Percentiles rank a stretch among this genome's conserved stretches.
These are phyloP conservation scores for Articulospora tetracladia DNA, from an alignment of 495 filamentous ascomycete species.

Conservation along the genomic window DNA sequence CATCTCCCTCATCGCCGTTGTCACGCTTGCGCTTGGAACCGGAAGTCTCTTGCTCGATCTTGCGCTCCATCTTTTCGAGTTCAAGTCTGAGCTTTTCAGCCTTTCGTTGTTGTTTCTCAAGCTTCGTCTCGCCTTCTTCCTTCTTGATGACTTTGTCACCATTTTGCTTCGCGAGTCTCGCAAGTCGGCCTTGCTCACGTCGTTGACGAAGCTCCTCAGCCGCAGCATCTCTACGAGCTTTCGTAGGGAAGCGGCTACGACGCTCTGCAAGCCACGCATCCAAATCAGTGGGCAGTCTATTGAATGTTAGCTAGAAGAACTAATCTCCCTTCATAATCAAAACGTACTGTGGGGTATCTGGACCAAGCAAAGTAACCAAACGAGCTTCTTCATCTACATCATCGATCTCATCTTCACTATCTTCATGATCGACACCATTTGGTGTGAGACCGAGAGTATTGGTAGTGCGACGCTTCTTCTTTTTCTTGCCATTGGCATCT, in stretches of 20 bases:
- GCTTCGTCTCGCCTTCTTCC: constrained; percentile 29
- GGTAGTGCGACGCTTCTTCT: constrained; percentile 73
- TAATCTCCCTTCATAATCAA: constrained; percentile 22
- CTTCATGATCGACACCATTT: constrained; percentile 65
- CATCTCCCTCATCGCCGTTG: constrained; percentile 52
- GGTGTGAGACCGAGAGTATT: constrained; percentile 81
- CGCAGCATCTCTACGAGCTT: constrained; percentile 51
- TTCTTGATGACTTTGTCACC: constrained; percentile 9
- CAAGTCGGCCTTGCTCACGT: constrained; percentile 17
- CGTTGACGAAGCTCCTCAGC: constrained; percentile 34
- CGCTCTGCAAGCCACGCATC: constrained; percentile 78
- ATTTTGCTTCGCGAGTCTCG: constrained; percentile 6
- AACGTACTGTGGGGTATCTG: constrained; percentile 28
- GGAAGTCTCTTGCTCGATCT: constrained; percentile 30
- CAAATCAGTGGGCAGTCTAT: constrained; percentile 61
- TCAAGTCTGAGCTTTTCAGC: constrained; percentile 46
- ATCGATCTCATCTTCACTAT: constrained; percentile 65
- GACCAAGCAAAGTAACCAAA: constrained; percentile 37
- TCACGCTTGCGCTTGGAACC: constrained; percentile 50
- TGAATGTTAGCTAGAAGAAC: constrained; percentile 27
- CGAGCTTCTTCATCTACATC: constrained; percentile 65
- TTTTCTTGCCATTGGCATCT: constrained; percentile 54
- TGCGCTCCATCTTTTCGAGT: constrained; percentile 47
- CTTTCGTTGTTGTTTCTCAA: constrained; percentile 42
- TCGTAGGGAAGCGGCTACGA: constrained; percentile 72